A percentile compares a stretch with the other conserved stretches of the same genome.
Evolutionary conservation across 148 eudicot species (phyloP).

Genomic region (Rhododendron molle): DNA sequence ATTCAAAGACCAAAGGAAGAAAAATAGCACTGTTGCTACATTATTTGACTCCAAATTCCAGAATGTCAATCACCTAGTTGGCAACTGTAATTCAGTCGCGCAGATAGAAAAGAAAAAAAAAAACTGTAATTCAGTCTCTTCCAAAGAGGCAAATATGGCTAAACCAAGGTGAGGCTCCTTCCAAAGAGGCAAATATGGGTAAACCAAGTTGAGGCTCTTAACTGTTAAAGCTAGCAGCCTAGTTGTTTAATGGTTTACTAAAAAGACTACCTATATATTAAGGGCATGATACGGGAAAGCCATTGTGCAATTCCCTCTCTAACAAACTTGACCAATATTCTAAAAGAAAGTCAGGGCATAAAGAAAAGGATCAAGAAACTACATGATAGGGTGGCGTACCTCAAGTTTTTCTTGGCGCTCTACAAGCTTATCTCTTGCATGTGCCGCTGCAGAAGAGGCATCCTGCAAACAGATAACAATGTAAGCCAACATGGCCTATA

Average conservation of each 20-base stretch:
- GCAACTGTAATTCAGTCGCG: background rate
- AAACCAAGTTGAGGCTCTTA: background rate
- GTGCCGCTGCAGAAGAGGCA: constrained; percentile 66
- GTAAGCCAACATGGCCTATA: constrained; percentile 13
- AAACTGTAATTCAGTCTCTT: background rate
- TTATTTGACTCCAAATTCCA: background rate
- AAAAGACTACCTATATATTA: background rate
- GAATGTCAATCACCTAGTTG: background rate
- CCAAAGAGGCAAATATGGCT: background rate
- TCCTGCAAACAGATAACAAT: constrained; percentile 42
- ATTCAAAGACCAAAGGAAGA: background rate
- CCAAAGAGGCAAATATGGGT: background rate
- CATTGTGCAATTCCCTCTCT: background rate
- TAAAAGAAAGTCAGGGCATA: background rate
- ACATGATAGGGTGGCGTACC: constrained; percentile 30
- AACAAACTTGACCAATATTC: background rate
- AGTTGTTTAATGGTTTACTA: background rate
- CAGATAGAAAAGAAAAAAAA: background rate
- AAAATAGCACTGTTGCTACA: background rate
- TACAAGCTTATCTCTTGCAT: constrained; percentile 83
- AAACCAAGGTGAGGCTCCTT: background rate
- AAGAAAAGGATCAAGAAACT: constrained; percentile 1
- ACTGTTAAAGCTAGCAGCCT: background rate
- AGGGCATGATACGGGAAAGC: background rate
- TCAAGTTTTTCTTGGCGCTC: constrained; percentile 93